Percentiles rank a stretch among this genome's conserved stretches.
Conservation (phyloP, 1,284 basidiomycete species). For the Schizophyllum amplum region DNA sequence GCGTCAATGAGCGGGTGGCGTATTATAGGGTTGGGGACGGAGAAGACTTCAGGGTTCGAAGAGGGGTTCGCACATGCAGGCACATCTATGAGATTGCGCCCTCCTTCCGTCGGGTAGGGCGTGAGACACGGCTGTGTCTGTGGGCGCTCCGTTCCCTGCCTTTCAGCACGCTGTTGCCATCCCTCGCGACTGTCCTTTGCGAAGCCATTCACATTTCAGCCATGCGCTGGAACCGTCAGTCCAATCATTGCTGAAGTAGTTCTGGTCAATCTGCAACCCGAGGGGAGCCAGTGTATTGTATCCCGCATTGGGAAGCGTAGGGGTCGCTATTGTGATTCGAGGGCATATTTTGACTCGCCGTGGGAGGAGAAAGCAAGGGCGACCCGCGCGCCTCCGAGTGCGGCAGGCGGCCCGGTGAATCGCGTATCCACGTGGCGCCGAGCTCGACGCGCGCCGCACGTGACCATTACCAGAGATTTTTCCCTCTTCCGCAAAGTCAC, state of each 20-base stretch:
- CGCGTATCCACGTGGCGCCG: too few relatives aligned
- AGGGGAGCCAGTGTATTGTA: too few relatives aligned
- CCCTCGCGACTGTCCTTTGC: too few relatives aligned
- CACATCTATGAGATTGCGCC: neutral
- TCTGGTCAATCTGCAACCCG: too few relatives aligned
- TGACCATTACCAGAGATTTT: neutral
- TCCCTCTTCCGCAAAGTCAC: neutral
- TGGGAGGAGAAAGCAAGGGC: neutral
- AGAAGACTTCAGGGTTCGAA: neutral
- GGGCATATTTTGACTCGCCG: neutral
- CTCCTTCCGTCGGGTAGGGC: neutral
- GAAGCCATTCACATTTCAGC: too few relatives aligned
- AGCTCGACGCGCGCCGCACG: neutral
- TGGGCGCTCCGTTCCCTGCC: neutral
- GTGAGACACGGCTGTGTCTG: neutral
- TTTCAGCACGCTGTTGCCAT: too few relatives aligned
- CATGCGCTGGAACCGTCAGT: too few relatives aligned
- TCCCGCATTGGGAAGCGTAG: too few relatives aligned
- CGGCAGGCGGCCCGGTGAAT: too few relatives aligned
- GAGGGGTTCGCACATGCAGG: neutral
- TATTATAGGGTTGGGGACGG: neutral
- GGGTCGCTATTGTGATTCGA: neutral
- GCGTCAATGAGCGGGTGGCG: neutral
- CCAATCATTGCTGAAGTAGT: too few relatives aligned
- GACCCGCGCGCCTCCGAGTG: too few relatives aligned